phyloP scores from a whole-genome alignment of 2,329 filamentous ascomycete genomes.

The Ophiobolus disseminans region DNA sequence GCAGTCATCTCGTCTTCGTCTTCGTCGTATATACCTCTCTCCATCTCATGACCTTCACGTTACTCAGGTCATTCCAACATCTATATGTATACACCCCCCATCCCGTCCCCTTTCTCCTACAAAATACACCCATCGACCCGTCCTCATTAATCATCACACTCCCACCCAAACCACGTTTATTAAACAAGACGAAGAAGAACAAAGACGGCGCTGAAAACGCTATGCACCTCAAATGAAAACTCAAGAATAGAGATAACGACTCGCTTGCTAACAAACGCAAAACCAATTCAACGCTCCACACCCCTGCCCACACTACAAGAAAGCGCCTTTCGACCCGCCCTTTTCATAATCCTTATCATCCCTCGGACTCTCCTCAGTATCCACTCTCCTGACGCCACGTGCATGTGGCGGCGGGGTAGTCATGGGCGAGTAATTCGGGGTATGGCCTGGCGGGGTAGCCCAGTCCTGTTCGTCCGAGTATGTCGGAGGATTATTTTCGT shows the following conservation, averaged over 20 bases:
- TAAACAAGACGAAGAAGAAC: neutral
- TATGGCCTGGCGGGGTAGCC: slow-evolving; percentile 15
- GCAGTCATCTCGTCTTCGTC: no score
- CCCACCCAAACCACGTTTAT: neutral
- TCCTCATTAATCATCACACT: no score
- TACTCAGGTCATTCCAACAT: no score
- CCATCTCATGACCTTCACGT: no score
- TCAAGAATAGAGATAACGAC: neutral
- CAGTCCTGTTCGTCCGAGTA: slow-evolving; percentile 23
- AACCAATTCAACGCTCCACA: no score
- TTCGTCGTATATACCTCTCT: no score
- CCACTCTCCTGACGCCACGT: slow-evolving; percentile 17
- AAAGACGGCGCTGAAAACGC: neutral
- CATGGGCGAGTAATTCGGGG: slow-evolving; percentile 17
- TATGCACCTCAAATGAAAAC: no score
- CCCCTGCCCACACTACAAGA: slow-evolving; percentile 1
- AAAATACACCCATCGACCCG: no score
- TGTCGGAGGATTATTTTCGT: slow-evolving; percentile 22
- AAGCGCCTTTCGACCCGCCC: slow-evolving; percentile 3
- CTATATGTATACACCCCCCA: no score
- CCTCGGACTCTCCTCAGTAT: slow-evolving; percentile 11
- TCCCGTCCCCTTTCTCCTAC: no score
- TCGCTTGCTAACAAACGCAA: neutral
- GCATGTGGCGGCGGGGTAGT: slow-evolving; percentile 7
- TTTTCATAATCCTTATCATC: slow-evolving; percentile 18